Base-by-base conservation (phyloP, 1,284 basidiomycete genomes). In the Cutaneotrichosporon sp. region DNA sequence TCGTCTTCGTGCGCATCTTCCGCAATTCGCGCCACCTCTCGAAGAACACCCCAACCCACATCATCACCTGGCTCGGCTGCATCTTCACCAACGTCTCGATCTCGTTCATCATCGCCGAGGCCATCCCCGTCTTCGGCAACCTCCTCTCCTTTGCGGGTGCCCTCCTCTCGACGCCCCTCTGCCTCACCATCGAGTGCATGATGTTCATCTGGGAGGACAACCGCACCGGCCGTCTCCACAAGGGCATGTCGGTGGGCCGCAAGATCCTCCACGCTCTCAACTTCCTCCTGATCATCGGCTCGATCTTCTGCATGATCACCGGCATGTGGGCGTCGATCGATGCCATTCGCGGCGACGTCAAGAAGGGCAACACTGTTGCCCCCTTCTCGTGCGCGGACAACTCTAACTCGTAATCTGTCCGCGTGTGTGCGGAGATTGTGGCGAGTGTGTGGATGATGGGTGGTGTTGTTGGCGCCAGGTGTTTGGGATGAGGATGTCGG, bases 1-100 rank as follows among this genome's bases (percentile, higher is more conserved):
- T 86, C 49, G 69, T 87, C 52, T 87, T 88, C 68, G 81, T 88
- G 59, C 82, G 86, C 11, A 66, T 84, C 57, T 84, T 88, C 69
- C 82, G 86, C n/a, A 80, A 82, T 62, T 82, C 84, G 13, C 73
- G 74, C 11, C 87, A 89, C 71, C 72, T 89, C 54, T 82, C 86
- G 64, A 79, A 79, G 8, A 85, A 87, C 65, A 87, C 86, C 0
- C 10, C 79, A 13, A 77, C 83, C 5, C 87, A 87, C 51, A 42
- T 46, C 13, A 20, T 25, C 8, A 18, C 45, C 9, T 56, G 54
- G 54, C 87, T 85, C 79, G 45, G 64, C 72, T 78, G 86, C 22
- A 83, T 83, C 9, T 22, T 58, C 56, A 47, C 56, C 46, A 56
- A 56, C 25, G 45, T 47, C 13, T 49, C 34, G 20, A 36, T 66